Percentiles rank a stretch among this genome's conserved stretches.
phyloP scores from a whole-genome alignment of 2,329 filamentous ascomycete species.

The Aschersonia sp. region DNA sequence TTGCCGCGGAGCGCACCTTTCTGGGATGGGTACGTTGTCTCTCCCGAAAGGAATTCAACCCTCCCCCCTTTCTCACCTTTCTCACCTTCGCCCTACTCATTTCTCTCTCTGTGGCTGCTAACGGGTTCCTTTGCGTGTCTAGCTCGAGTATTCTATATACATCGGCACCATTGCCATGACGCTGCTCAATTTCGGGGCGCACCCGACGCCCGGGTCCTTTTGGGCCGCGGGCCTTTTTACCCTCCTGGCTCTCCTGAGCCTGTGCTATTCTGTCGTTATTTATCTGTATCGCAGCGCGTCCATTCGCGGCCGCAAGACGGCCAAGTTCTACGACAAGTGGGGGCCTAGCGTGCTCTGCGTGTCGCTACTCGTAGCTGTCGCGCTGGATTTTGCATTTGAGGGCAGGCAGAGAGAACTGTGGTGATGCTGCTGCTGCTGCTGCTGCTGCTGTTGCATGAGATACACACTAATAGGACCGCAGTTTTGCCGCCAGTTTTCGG shows the following conservation, averaged over 20 bases:
- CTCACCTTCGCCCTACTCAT: not conserved
- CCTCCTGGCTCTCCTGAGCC: slow-evolving; percentile 56
- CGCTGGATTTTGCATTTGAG: slow-evolving; percentile 68
- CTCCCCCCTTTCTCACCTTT: not conserved
- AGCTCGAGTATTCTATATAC: slow-evolving; percentile 94
- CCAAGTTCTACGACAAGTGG: slow-evolving; percentile 80
- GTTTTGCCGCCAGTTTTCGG: too few relatives aligned
- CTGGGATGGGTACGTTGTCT: slow-evolving; percentile 64
- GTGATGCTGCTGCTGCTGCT: slow-evolving; percentile 16
- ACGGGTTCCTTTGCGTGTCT: not conserved
- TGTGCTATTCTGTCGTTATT: slow-evolving; percentile 71
- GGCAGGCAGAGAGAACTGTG: slow-evolving; percentile 45
- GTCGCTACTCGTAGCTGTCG: slow-evolving; percentile 58
- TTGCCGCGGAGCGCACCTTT: slow-evolving; percentile 91
- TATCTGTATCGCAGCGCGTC: slow-evolving; percentile 81
- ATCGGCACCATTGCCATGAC: slow-evolving; percentile 77
- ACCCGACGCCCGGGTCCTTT: slow-evolving; percentile 43
- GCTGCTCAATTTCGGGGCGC: slow-evolving; percentile 63
- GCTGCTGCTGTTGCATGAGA: too few relatives aligned
- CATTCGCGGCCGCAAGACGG: slow-evolving; percentile 71
- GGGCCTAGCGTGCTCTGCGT: slow-evolving; percentile 67
- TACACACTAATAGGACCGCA: too few relatives aligned
- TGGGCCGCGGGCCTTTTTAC: slow-evolving; percentile 67
- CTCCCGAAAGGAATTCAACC: not conserved
- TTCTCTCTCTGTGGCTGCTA: too few relatives aligned